phyloP scores from a whole-genome alignment of 1,284 basidiomycete genomes.

The Ustilago nuda region DNA sequence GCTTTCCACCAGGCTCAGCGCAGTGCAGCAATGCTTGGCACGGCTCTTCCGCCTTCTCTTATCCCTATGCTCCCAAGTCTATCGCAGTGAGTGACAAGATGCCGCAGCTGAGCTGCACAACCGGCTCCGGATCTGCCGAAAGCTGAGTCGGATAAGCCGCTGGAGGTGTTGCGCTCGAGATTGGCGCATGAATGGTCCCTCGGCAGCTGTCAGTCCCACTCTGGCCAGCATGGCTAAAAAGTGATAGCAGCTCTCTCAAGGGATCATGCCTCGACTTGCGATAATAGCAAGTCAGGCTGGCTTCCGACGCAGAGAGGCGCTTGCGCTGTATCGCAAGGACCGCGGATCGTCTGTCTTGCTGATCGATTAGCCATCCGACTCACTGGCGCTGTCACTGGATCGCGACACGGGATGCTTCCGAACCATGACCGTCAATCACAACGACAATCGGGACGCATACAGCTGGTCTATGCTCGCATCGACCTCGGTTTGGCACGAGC shows the following conservation, averaged over 20 bases:
- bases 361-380: slow-evolving; percentile 10
- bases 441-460: slow-evolving; percentile 1
- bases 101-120: neutral
- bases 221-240: neutral
- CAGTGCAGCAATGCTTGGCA: no score
- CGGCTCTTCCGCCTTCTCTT: neutral
- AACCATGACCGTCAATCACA: slow-evolving; percentile 3
- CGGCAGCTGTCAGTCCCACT: neutral
- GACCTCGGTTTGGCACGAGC: neutral
- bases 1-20: no score
- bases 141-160: slow-evolving; percentile 4
- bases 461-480: neutral
- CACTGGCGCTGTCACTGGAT: neutral
- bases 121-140: neutral
- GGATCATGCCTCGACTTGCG: neutral
- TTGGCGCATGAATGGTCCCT: neutral
- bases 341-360: slow-evolving; percentile 6
- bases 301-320: neutral
- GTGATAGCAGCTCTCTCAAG: neutral
- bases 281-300: neutral
- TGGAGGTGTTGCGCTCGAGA: neutral
- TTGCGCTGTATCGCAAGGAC: neutral
- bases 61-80: neutral
- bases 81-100: neutral
- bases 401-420: slow-evolving; percentile 7